These are phyloP conservation scores for Entoloma clypeatum DNA, from an alignment of 1,284 basidiomycete species.

Conservation along the genomic window DNA sequence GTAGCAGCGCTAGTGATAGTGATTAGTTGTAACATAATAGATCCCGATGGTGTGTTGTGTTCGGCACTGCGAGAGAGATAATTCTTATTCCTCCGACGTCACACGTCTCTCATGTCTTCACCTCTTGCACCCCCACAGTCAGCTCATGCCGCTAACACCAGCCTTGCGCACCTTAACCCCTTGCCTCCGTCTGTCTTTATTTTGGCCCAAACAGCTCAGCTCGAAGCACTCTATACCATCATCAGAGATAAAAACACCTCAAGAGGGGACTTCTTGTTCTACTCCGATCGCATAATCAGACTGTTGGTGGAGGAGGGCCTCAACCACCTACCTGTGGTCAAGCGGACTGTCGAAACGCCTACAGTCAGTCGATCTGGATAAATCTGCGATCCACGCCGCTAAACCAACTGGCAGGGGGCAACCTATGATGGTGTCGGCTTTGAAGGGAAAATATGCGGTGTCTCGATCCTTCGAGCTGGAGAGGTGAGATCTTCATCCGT, in stretches of 20 bases:
- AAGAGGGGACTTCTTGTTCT: conserved; percentile 96
- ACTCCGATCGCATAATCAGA: conserved; percentile 79
- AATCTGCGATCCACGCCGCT: conserved; percentile 2
- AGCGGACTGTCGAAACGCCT: conserved; percentile 78
- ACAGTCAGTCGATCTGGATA: conserved; percentile 46
- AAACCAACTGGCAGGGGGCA: conserved; percentile 67
- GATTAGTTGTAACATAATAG: conserved; percentile 28
- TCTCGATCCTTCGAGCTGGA: conserved; percentile 87
- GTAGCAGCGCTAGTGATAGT: conserved; percentile 37
- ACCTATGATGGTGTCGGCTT: conserved; percentile 88
- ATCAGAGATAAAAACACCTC: conserved; percentile 84
- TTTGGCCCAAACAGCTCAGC: conserved; percentile 83
- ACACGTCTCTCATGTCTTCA: conserved; percentile 16
- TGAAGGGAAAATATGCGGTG: conserved; percentile 92
- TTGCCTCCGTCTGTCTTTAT: conserved; percentile 82
- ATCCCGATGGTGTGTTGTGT: conserved; percentile 9
- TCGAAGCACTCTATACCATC: conserved; percentile 95
- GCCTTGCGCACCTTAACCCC: conserved; percentile 30
- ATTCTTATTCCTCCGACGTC: too few relatives aligned
- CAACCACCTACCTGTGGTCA: conserved; percentile 91
- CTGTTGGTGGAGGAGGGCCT: conserved; percentile 83
- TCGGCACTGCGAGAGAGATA: too few relatives aligned
- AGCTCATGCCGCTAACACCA: conserved; percentile 25
- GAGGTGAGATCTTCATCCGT: conserved; percentile 47
- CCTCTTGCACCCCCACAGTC: conserved; percentile 24